Conservation (phyloP, 805 yeast species). For the Clavispora vitiphila region DNA sequence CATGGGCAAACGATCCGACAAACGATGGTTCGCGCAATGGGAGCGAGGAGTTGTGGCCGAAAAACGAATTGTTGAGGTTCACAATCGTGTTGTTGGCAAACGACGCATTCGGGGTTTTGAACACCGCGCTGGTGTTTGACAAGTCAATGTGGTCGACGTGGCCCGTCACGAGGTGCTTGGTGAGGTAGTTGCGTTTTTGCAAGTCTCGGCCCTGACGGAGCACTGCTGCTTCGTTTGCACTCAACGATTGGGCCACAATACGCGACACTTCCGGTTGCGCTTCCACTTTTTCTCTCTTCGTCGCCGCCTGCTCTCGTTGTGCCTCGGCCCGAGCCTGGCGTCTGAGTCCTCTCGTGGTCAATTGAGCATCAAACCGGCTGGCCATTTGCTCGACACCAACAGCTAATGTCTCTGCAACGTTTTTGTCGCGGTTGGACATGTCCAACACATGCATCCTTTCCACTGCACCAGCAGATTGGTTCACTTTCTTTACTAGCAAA, state of each 20-base stretch:
- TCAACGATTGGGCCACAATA: conserved; percentile 12
- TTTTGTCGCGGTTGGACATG: conserved; percentile 24
- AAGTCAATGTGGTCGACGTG: conserved; percentile 8
- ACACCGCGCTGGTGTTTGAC: conserved; percentile 7
- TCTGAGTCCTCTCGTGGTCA: conserved; percentile 26
- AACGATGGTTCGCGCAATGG: conserved; percentile 19
- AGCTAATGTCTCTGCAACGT: conserved; percentile 23
- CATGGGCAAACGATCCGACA: conserved; percentile 31
- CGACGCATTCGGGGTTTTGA: conserved; percentile 11
- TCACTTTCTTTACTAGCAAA: conserved; percentile 13
- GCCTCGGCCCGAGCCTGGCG: conserved; percentile 14
- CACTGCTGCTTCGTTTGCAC: conserved; percentile 20
- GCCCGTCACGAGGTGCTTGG: conserved; percentile 21
- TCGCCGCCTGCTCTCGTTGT: not conserved
- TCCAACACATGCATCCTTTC: conserved; percentile 25
- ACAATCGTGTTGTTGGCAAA: conserved; percentile 11
- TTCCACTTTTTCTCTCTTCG: not conserved
- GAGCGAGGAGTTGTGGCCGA: conserved; percentile 8
- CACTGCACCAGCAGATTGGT: conserved; percentile 9
- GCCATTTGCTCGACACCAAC: conserved; percentile 20
- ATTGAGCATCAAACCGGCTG: conserved; percentile 21
- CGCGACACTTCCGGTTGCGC: not conserved
- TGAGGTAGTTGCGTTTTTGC: conserved; percentile 28
- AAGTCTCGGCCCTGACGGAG: conserved; percentile 25
- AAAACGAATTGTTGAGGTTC: conserved; percentile 14